Evolutionary conservation across 257 asterid genomes (phyloP).

Genomic region (Solanum neorickii): DNA sequence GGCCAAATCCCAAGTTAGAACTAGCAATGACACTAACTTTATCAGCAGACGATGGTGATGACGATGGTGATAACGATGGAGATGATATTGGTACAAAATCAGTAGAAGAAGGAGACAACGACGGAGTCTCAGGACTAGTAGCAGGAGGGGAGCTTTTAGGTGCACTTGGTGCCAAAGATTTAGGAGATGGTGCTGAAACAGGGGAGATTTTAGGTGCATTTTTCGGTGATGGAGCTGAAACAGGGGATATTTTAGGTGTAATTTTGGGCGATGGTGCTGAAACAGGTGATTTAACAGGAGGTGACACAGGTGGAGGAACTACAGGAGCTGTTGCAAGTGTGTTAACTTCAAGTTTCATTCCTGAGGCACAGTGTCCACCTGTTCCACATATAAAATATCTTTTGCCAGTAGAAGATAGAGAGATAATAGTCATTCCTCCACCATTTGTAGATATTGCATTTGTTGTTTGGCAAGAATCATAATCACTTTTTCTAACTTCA

Average conservation of each 20-base stretch:
- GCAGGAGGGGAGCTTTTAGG: neutral
- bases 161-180: neutral
- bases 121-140: neutral
- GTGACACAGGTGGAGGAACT: neutral
- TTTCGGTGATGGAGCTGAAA: neutral
- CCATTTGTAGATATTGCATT: constrained; percentile 25
- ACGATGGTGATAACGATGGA: neutral
- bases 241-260: neutral
- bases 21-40: constrained; percentile 9
- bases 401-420: constrained; percentile 42
- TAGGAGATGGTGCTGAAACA: neutral
- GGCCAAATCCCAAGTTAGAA: constrained; percentile 1
- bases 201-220: constrained; percentile 3
- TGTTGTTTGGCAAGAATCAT: constrained; percentile 32
- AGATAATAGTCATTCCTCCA: constrained; percentile 33
- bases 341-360: constrained; percentile 57
- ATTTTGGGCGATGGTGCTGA: constrained; percentile 1
- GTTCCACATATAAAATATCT: constrained; percentile 57
- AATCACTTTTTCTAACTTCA: constrained; percentile 49
- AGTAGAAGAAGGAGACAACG: neutral
- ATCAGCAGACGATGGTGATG: constrained; percentile 30
- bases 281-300: neutral
- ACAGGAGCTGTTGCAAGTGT: constrained; percentile 11
- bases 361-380: constrained; percentile 44
- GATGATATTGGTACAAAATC: neutral